Base-by-base conservation (phyloP, 2,329 filamentous ascomycete species). In the Simplicillium sp. region DNA sequence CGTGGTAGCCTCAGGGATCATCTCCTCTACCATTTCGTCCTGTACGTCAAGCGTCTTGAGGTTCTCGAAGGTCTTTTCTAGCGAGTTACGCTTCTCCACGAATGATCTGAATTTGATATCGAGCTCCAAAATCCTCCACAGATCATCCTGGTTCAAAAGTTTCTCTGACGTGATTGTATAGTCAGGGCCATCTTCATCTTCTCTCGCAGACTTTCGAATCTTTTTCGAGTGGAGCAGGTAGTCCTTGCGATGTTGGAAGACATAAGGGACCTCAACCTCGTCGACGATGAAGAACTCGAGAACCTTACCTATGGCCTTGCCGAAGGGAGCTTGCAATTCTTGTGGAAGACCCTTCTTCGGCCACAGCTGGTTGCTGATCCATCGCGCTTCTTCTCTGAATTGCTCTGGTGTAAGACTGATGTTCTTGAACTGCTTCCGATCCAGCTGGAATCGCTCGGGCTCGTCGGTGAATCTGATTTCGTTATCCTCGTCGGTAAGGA, bases 231-330 rank as follows among this genome's bases (percentile, higher is more conserved):
- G 87, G 42, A 98, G 94, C 34, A 98, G 75, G 56, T 97, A 98
- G 59, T 98, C 92, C 62, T 96, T 95, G 46, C 92, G 87, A 56
- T 98, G 92, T 60, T 96, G 90, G 61, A 96, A 96, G 51, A 98
- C 92, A 60, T 95, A 98, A 0, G 92, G 90, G 2, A 96, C 88
- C 61, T 98, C 92, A 52, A 90, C 87, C 50, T 94, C 87, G 48
- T 97, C 89, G 4, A 90, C 80, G 38, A 95, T 87, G 62, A 98
- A 87, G 57, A 97, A 96, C 54, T 96, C 87, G 32, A 98, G 73
- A 11, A 97, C 89, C 60, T 95, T 94, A 50, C 82, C 81, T 41
- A 98, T 82, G 5, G 90, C 86, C 52, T 85, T 85, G 54, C 86
- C 81, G 61, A 98, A 97, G 0, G 88, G 87, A 29, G 77, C 76